These are phyloP conservation scores for Xylariomycetidae sp. DNA, from an alignment of 2,329 filamentous ascomycete species.

Conservation along the genomic window DNA sequence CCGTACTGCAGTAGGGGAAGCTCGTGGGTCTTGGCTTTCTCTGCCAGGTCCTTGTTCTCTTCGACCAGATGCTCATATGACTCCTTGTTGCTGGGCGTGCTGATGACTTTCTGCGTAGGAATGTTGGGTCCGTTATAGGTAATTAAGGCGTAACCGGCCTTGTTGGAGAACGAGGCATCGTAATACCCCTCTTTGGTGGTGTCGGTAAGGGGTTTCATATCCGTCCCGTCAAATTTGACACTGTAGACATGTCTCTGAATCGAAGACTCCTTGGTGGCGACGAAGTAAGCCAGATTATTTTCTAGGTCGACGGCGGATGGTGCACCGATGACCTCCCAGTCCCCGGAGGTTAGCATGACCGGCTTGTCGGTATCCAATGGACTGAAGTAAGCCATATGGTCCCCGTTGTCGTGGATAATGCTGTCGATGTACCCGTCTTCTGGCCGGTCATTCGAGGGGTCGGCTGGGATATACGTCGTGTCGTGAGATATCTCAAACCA, in stretches of 20 bases:
- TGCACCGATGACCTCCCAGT: slow-evolving; percentile 87
- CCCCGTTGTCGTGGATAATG: slow-evolving; percentile 76
- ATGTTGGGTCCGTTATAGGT: slow-evolving; percentile 78
- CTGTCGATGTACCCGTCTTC: slow-evolving; percentile 92
- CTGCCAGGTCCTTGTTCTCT: slow-evolving; percentile 64
- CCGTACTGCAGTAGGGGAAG: slow-evolving; percentile 78
- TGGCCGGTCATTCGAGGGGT: slow-evolving; percentile 65
- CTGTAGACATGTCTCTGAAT: slow-evolving; percentile 90
- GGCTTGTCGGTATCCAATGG: slow-evolving; percentile 80
- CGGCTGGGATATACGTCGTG: slow-evolving; percentile 80
- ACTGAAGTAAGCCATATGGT: slow-evolving; percentile 90
- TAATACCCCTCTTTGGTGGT: slow-evolving; percentile 72
- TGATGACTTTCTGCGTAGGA: slow-evolving; percentile 87
- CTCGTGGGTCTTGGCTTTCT: slow-evolving; percentile 67
- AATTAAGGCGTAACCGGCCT: slow-evolving; percentile 76
- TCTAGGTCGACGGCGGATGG: slow-evolving; percentile 79
- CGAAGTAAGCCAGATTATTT: slow-evolving; percentile 86
- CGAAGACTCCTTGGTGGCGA: slow-evolving; percentile 78
- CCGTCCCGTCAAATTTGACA: slow-evolving; percentile 75
- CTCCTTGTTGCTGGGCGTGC: slow-evolving; percentile 63
- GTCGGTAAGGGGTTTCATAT: slow-evolving; percentile 68
- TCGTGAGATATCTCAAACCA: slow-evolving; percentile 94
- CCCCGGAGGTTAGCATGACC: slow-evolving; percentile 75
- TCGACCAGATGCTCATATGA: slow-evolving; percentile 68
- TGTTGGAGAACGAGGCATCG: slow-evolving; percentile 73